Percentiles rank a stretch among this genome's conserved stretches.
Conservation (phyloP, 805 yeast species). For the Yamadazyma sp. region DNA sequence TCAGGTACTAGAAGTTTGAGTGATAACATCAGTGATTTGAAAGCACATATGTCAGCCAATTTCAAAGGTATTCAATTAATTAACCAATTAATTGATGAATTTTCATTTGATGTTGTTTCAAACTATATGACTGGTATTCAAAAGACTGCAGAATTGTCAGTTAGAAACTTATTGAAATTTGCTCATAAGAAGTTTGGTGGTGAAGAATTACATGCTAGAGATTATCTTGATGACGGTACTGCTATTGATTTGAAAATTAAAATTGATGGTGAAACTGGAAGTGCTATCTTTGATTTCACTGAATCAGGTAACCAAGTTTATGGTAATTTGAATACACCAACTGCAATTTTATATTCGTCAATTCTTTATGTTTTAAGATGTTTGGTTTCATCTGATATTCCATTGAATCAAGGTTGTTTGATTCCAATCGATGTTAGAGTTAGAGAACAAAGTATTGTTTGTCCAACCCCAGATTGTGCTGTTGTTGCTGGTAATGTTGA, state of each 20-base stretch:
- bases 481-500: conserved; percentile 19
- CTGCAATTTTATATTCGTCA: background rate
- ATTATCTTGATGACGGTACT: conserved; percentile 21
- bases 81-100: conserved; percentile 54
- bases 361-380: conserved; percentile 1
- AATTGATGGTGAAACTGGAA: conserved; percentile 12
- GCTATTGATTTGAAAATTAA: conserved; percentile 12
- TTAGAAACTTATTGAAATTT: conserved; percentile 34
- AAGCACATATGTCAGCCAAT: conserved; percentile 83
- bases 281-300: conserved; percentile 18
- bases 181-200: conserved; percentile 37
- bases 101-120: conserved; percentile 53
- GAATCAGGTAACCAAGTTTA: conserved; percentile 16
- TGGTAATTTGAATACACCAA: conserved; percentile 2
- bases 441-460: conserved; percentile 14
- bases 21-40: conserved; percentile 45
- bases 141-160: conserved; percentile 69
- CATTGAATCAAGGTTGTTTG: conserved; percentile 22
- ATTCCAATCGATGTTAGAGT: conserved; percentile 15
- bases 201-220: conserved; percentile 9
- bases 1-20: conserved; percentile 11
- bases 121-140: conserved; percentile 83
- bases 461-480: conserved; percentile 18
- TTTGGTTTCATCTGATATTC: conserved; percentile 18
- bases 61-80: conserved; percentile 71